Evolutionary conservation across 176 grass and related monocot genomes (phyloP), one percentile per base, ranked within the genome.

Genomic region (Saccharum officinarum): DNA sequence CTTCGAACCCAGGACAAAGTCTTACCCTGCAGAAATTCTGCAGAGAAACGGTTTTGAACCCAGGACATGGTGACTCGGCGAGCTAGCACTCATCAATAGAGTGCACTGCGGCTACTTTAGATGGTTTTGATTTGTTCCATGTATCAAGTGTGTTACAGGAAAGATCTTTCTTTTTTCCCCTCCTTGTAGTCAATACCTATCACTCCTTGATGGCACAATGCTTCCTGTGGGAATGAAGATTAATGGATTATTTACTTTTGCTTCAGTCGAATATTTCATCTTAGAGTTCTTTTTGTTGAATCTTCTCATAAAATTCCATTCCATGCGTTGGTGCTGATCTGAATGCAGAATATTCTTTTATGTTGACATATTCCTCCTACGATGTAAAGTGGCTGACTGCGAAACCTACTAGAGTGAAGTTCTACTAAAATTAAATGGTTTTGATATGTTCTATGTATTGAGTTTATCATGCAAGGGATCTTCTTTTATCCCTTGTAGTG

Each of bases 301-400:
- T 63, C 36, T 79, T 59, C 1, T 78, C 25, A 46, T 50, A 9
- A 69, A 23, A 59, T 69, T 78, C 36, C 17, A 34, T 55, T 69
- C 69, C 8, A 7, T 37, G 12, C 55, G 34, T 57, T 85, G 10
- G 62, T 41, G 46, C 31, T 85, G 73, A 67, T 26, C 11, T 11
- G 23, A 57, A 77, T 78, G 34, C 12, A 42, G 62, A 85, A 78
- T 78, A 86, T 86, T 86, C 84, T 72, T 79, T 79, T 5, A 23
- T 5, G 23, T 38, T 79, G 17, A 47, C 23, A 39, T 13, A 57
- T 77, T 10, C 36, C 23, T 69, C 46, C 34, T 40, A 31, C 6
- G 62, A 41, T 59, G 6, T 59, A 55, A 85, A 76, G 30, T 54
- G 47, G 33, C 74, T 45, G 47, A 45, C 25, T 70, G 0, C 41